phyloP scores from a whole-genome alignment of 192 early-diverging fungal species.

The Phlyctochytrium planicorne region DNA sequence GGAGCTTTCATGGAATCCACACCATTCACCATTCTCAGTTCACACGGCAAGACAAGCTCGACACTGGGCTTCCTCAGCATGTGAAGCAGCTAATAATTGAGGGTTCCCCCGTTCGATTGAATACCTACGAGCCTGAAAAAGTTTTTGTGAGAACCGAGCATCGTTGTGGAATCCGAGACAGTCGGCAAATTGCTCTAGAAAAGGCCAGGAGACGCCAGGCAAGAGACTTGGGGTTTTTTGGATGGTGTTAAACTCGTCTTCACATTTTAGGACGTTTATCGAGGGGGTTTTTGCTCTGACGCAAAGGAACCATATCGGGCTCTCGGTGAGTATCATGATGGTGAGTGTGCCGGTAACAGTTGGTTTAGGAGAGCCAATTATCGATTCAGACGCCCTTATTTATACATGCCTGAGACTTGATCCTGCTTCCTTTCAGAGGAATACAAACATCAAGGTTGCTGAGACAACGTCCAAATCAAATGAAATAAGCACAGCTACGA shows the following conservation, averaged over 20 bases:
- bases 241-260: not conserved
- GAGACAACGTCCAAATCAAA: conserved; percentile 14
- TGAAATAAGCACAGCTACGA: conserved; percentile 24
- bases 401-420: conserved; percentile 40
- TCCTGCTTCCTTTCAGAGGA: conserved; percentile 29
- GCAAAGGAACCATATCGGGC: conserved; percentile 50
- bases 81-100: conserved; percentile 45
- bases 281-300: conserved; percentile 48
- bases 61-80: conserved; percentile 19
- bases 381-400: conserved; percentile 44
- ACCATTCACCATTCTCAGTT: conserved; percentile 24
- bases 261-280: conserved; percentile 32
- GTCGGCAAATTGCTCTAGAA: conserved; percentile 20
- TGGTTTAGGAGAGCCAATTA: conserved; percentile 37
- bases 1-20: conserved; percentile 24
- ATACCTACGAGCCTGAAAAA: conserved; percentile 36
- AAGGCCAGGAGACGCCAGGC: conserved; percentile 27
- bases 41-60: conserved; percentile 13
- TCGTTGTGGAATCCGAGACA: conserved; percentile 24
- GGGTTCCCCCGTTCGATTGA: conserved; percentile 23
- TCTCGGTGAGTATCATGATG: conserved; percentile 26
- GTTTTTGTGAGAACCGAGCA: conserved; percentile 39
- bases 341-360: not conserved
- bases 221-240: conserved; percentile 7
- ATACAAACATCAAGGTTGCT: conserved; percentile 7